Evolutionary conservation across 2,329 filamentous ascomycete species (phyloP).

Genomic region (Fusarium fujikuroi): DNA sequence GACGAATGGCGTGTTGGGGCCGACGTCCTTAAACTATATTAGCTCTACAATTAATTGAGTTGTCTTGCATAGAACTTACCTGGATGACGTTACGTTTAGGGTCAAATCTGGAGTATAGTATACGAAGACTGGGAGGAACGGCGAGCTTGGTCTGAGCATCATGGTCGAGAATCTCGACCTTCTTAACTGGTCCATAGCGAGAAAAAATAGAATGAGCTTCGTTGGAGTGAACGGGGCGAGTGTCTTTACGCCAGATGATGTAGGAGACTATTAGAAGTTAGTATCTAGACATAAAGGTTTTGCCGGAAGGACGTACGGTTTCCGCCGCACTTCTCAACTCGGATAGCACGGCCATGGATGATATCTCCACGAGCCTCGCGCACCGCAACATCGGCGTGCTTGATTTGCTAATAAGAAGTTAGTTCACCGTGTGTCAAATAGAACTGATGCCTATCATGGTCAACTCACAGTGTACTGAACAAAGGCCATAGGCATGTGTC

Average conservation of each 20-base stretch:
- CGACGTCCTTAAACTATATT: neutral
- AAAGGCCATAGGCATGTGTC: slow-evolving; percentile 72
- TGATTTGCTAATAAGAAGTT: slow-evolving; percentile 52
- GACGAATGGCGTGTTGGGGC: neutral
- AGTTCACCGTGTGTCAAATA: slow-evolving; percentile 22
- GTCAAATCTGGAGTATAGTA: slow-evolving; percentile 64
- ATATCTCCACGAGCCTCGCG: slow-evolving; percentile 57
- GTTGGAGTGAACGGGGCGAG: slow-evolving; percentile 50
- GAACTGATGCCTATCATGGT: neutral
- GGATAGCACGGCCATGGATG: slow-evolving; percentile 67
- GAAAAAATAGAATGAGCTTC: slow-evolving; percentile 59
- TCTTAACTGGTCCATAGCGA: slow-evolving; percentile 57
- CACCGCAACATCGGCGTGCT: slow-evolving; percentile 62
- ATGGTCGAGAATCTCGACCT: slow-evolving; percentile 50
- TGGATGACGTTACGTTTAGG: slow-evolving; percentile 59
- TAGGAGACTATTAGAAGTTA: slow-evolving; percentile 57
- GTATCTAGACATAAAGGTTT: neutral
- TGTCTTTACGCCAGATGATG: slow-evolving; percentile 55
- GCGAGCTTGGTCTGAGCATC: slow-evolving; percentile 49
- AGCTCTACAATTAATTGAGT: neutral
- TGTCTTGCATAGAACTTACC: slow-evolving; percentile 50
- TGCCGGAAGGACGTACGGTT: slow-evolving; percentile 60
- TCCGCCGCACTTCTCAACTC: slow-evolving; percentile 69
- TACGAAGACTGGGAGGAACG: slow-evolving; percentile 55
- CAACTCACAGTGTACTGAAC: slow-evolving; percentile 68